These are phyloP conservation scores for Tilletia caries DNA, from an alignment of 1,284 basidiomycete species.

Conservation along the genomic window DNA sequence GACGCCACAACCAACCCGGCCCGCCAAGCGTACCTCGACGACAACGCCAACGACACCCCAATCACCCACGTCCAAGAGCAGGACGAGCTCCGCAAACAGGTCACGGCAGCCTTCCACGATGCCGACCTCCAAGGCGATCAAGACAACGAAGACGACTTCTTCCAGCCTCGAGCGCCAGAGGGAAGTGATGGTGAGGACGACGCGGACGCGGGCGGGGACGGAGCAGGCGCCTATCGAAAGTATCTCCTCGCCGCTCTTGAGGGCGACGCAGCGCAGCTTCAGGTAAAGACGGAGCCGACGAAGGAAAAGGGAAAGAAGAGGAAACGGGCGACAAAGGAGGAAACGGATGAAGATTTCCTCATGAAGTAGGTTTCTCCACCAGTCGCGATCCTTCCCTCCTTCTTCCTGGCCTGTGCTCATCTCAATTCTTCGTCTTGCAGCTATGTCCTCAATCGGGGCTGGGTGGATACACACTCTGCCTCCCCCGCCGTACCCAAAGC, in stretches of 20 bases:
- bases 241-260: slow-evolving; percentile 81
- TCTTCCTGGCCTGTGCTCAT: not conserved
- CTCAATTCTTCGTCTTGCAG: slow-evolving; percentile 16
- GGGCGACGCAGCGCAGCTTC: slow-evolving; percentile 38
- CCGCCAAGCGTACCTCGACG: slow-evolving; percentile 59
- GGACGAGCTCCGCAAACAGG: slow-evolving; percentile 70
- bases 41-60: slow-evolving; percentile 34
- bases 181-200: slow-evolving; percentile 73
- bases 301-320: slow-evolving; percentile 48
- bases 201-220: slow-evolving; percentile 68
- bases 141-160: slow-evolving; percentile 56
- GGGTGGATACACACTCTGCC: slow-evolving; percentile 33
- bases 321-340: slow-evolving; percentile 53
- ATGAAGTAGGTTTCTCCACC: slow-evolving; percentile 66
- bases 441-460: slow-evolving; percentile 52
- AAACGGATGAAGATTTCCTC: slow-evolving; percentile 78
- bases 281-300: slow-evolving; percentile 29
- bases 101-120: slow-evolving; percentile 71
- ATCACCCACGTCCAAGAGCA: slow-evolving; percentile 79
- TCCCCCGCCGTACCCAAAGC: too few species aligned
- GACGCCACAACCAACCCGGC: slow-evolving; percentile 40
- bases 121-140: slow-evolving; percentile 56
- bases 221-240: slow-evolving; percentile 66
- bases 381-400: not conserved
- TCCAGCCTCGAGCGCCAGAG: slow-evolving; percentile 72